Evolutionary conservation across 1,284 basidiomycete species (phyloP).

Genomic region (Cutaneotrichosporon cutaneum): DNA sequence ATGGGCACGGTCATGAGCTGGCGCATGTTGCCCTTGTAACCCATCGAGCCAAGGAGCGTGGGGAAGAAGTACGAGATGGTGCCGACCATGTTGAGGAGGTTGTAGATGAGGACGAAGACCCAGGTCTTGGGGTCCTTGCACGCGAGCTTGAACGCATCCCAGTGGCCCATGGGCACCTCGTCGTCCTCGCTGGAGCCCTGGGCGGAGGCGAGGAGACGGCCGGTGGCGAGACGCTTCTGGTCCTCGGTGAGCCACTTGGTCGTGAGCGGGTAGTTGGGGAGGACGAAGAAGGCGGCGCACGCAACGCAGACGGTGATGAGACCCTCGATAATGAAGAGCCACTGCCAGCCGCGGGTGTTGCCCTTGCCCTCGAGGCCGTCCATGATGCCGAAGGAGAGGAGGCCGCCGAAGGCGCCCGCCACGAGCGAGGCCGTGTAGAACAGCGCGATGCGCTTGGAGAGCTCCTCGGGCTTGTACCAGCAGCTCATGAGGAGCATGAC

Average conservation of each 20-base stretch:
- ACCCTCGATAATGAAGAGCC: constrained; percentile 52
- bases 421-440: constrained; percentile 46
- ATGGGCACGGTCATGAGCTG: constrained; percentile 56
- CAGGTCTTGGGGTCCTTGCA: constrained; percentile 42
- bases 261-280: constrained; percentile 44
- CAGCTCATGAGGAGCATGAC: constrained; percentile 35
- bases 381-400: constrained; percentile 46
- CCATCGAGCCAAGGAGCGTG: constrained; percentile 45
- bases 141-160: constrained; percentile 32
- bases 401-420: constrained; percentile 47
- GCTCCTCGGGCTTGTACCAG: constrained; percentile 26
- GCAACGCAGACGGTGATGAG: constrained; percentile 42
- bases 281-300: constrained; percentile 43
- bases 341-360: constrained; percentile 43
- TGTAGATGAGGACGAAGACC: constrained; percentile 38
- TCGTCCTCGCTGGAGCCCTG: constrained; percentile 21
- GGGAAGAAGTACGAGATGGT: constrained; percentile 54
- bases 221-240: constrained; percentile 23
- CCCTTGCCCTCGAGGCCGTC: constrained; percentile 35
- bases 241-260: constrained; percentile 38
- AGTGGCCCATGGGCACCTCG: constrained; percentile 30
- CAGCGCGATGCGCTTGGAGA: constrained; percentile 37
- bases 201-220: constrained; percentile 28
- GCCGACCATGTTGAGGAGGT: constrained; percentile 44
- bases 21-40: constrained; percentile 42